phyloP scores from a whole-genome alignment of 2,329 filamentous ascomycete species.

The Pseudofabraea citricarpa region DNA sequence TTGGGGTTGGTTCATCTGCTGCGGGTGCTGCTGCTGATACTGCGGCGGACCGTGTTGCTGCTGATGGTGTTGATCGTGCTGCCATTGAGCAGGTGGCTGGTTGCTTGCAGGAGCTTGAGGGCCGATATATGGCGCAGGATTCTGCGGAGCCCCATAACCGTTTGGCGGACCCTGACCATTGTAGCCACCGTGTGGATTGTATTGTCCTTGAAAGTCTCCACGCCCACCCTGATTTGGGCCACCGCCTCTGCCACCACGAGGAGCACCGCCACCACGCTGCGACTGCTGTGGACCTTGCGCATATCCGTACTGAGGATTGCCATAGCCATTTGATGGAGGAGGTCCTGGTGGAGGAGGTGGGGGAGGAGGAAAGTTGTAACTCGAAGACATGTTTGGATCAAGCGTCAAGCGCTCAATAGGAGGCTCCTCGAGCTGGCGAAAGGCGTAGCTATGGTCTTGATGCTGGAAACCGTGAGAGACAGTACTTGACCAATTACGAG shows the following conservation, averaged over 20 bases:
- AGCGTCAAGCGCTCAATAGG: neutral
- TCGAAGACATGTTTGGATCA: conserved; percentile 21
- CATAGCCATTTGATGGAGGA: conserved; percentile 21
- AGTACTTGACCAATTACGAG: too few relatives aligned
- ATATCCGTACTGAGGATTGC: conserved; percentile 24
- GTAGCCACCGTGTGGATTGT: conserved; percentile 15
- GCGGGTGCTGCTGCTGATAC: conserved; percentile 27
- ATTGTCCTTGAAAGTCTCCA: conserved; percentile 24
- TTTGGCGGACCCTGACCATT: conserved; percentile 17
- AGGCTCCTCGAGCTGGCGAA: too few relatives aligned
- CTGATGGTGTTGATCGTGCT: conserved; percentile 17
- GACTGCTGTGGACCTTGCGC: conserved; percentile 17
- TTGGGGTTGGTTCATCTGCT: conserved; percentile 26
- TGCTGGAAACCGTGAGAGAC: too few relatives aligned
- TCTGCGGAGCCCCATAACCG: conserved; percentile 21
- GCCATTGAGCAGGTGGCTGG: conserved; percentile 18
- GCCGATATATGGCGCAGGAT: conserved; percentile 26
- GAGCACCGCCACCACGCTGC: conserved; percentile 24
- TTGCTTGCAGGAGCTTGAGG: conserved; percentile 23
- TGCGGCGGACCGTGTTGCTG: conserved; percentile 19
- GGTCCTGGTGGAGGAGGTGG: conserved; percentile 28
- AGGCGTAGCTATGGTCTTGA: too few relatives aligned
- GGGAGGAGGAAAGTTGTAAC: conserved; percentile 30
- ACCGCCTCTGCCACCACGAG: conserved; percentile 25
- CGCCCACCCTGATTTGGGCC: conserved; percentile 18